Conservation (phyloP, 495 filamentous ascomycete genomes). For the Collariella sp. region DNA sequence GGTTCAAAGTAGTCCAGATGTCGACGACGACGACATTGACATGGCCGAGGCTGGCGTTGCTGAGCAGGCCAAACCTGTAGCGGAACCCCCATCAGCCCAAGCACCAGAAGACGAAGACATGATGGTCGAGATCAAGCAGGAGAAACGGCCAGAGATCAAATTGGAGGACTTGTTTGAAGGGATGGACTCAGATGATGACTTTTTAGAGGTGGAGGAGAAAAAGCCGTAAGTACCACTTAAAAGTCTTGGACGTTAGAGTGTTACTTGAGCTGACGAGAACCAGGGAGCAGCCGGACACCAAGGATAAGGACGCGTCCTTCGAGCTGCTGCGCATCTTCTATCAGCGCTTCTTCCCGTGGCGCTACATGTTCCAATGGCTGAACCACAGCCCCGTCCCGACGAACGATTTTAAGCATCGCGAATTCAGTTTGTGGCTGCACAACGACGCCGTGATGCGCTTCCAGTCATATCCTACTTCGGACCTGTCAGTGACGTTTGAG, state of each 20-base stretch:
- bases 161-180: conserved; percentile 76
- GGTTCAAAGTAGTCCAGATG: background rate
- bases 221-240: conserved; percentile 18
- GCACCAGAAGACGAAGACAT: background rate
- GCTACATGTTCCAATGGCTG: conserved; percentile 94
- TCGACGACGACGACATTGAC: conserved; percentile 9
- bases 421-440: conserved; percentile 88
- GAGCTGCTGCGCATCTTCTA: conserved; percentile 88
- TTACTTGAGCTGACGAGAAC: conserved; percentile 11
- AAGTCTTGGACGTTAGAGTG: too few species aligned
- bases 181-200: conserved; percentile 67
- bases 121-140: conserved; percentile 14
- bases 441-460: conserved; percentile 89
- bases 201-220: conserved; percentile 20
- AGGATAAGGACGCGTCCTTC: conserved; percentile 50
- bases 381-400: conserved; percentile 84
- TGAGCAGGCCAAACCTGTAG: background rate
- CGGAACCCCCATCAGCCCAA: background rate
- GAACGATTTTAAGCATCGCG: conserved; percentile 82
- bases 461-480: conserved; percentile 76
- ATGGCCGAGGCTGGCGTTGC: conserved; percentile 14
- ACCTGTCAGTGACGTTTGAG: conserved; percentile 61
- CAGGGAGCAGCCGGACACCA: conserved; percentile 18
- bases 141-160: conserved; percentile 45
- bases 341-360: conserved; percentile 90